These are phyloP conservation scores for Kazachstania bromeliacearum DNA, from an alignment of 805 yeast genomes.

Conservation along the genomic window DNA sequence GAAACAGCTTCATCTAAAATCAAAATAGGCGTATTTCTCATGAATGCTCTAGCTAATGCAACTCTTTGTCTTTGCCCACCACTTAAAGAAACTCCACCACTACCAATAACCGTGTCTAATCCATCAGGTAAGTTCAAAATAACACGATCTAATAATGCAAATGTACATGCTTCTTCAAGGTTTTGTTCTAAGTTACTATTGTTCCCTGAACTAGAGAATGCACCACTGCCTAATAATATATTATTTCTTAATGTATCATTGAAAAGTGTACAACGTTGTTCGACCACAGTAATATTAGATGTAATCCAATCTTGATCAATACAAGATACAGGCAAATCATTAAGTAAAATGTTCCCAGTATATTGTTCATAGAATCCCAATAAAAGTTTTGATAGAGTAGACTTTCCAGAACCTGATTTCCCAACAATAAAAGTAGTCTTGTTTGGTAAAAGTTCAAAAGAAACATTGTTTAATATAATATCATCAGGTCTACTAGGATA, in stretches of 20 bases:
- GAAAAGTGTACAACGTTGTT: conserved; percentile 61
- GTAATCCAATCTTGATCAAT: conserved; percentile 45
- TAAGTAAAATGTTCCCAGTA: conserved; percentile 51
- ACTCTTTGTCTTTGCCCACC: conserved; percentile 90
- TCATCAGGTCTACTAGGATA: conserved; percentile 50
- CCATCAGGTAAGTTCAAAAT: conserved; percentile 45
- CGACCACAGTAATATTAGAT: conserved; percentile 60
- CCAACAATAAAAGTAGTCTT: conserved; percentile 65
- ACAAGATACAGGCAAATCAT: conserved; percentile 37
- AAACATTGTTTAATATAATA: conserved; percentile 39
- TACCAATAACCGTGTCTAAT: conserved; percentile 41
- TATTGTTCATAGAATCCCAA: conserved; percentile 45
- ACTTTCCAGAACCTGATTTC: conserved; percentile 87
- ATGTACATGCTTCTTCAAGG: conserved; percentile 38
- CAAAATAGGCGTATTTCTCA: conserved; percentile 65
- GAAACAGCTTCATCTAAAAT: conserved; percentile 81
- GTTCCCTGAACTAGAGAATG: neutral
- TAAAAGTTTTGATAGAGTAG: conserved; percentile 61
- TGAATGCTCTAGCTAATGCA: conserved; percentile 72
- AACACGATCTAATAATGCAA: conserved; percentile 45
- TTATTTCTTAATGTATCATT: conserved; percentile 55
- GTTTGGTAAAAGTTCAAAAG: conserved; percentile 38
- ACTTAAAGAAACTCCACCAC: conserved; percentile 45
- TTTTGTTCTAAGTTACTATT: conserved; percentile 5
- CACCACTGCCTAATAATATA: conserved; percentile 44